A percentile compares a stretch with the other conserved stretches of the same genome.
These are phyloP conservation scores for Yamadazyma philogaea DNA, from an alignment of 805 yeast genomes.

Conservation along the genomic window DNA sequence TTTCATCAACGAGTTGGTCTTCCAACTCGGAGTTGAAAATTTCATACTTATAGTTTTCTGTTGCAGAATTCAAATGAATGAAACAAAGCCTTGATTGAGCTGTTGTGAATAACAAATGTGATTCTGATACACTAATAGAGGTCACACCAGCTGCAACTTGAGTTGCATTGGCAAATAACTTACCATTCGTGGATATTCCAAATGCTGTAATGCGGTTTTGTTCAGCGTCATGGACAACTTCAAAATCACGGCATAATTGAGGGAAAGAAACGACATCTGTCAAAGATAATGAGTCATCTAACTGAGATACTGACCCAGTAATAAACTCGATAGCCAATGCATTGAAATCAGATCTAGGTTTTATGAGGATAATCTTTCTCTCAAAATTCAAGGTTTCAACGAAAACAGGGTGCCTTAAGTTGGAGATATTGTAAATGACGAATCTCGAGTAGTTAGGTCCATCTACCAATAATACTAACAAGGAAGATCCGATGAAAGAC, in stretches of 20 bases:
- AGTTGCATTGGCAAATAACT: constrained; percentile 59
- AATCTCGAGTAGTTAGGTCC: constrained; percentile 48
- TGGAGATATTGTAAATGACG: constrained; percentile 47
- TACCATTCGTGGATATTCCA: constrained; percentile 76
- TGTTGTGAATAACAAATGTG: constrained; percentile 77
- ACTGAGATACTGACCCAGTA: constrained; percentile 54
- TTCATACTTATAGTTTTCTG: constrained; percentile 30
- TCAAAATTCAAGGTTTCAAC: constrained; percentile 41
- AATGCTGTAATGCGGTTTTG: constrained; percentile 42
- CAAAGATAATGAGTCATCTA: constrained; percentile 30
- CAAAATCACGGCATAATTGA: constrained; percentile 59
- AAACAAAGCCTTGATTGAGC: constrained; percentile 83
- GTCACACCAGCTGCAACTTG: constrained; percentile 74
- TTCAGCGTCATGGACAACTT: constrained; percentile 38
- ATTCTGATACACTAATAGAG: constrained; percentile 69
- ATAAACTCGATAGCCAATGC: constrained; percentile 56
- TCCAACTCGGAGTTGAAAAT: constrained; percentile 28
- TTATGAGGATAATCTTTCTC: constrained; percentile 54
- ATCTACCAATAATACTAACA: constrained; percentile 60
- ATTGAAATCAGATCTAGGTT: constrained; percentile 52
- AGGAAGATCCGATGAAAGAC: constrained; percentile 49
- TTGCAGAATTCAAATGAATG: constrained; percentile 56
- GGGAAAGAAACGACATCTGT: constrained; percentile 54
- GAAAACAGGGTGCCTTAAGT: constrained; percentile 39
- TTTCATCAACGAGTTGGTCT: constrained; percentile 55